A percentile compares a stretch with the other conserved stretches of the same genome.
Evolutionary conservation across 2,329 filamentous ascomycete genomes (phyloP).

Genomic region (Purpureocillium takamizusanense): DNA sequence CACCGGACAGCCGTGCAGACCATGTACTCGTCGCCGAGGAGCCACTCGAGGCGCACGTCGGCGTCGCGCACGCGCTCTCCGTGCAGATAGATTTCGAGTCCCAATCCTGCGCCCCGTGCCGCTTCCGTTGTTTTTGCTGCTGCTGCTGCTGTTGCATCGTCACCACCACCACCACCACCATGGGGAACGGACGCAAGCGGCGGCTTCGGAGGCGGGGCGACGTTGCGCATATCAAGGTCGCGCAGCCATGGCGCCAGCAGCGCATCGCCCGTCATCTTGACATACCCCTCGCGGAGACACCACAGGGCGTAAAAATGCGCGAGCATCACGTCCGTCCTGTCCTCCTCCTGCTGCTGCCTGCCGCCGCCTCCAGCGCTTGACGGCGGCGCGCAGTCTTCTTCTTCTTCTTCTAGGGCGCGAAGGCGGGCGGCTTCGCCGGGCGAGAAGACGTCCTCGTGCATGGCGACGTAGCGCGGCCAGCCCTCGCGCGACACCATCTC

Average conservation of each 20-base stretch:
- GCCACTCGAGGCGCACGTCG: constrained; percentile 24
- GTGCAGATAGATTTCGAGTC: constrained; percentile 21
- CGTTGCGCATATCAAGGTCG: constrained; percentile 59
- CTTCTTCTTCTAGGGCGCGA: constrained; percentile 39
- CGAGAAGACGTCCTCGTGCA: constrained; percentile 63
- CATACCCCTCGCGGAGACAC: constrained; percentile 72
- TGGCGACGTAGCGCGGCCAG: constrained; percentile 59
- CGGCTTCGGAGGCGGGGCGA: constrained; percentile 39
- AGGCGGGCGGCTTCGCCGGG: constrained; percentile 53
- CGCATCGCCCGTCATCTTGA: constrained; percentile 76
- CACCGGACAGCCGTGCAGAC: constrained; percentile 36
- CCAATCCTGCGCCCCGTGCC: too few species aligned
- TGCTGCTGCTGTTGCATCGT: too few species aligned
- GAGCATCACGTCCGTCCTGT: constrained; percentile 32
- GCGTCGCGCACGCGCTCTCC: constrained; percentile 21
- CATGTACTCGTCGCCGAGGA: constrained; percentile 42
- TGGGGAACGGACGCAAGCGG: constrained; percentile 5
- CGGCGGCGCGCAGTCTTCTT: too few species aligned
- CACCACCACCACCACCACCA: too few species aligned
- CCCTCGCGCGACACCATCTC: constrained; percentile 47
- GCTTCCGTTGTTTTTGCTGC: too few species aligned
- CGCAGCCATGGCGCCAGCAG: constrained; percentile 64
- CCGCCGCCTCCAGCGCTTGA: constrained; percentile 2
- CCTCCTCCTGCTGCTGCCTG: too few species aligned
- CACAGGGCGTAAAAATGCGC: constrained; percentile 69